A percentile compares a stretch with the other conserved stretches of the same genome.
Conservation (phyloP, 306 rosid species). For the Chamaecrista fasciculata region DNA sequence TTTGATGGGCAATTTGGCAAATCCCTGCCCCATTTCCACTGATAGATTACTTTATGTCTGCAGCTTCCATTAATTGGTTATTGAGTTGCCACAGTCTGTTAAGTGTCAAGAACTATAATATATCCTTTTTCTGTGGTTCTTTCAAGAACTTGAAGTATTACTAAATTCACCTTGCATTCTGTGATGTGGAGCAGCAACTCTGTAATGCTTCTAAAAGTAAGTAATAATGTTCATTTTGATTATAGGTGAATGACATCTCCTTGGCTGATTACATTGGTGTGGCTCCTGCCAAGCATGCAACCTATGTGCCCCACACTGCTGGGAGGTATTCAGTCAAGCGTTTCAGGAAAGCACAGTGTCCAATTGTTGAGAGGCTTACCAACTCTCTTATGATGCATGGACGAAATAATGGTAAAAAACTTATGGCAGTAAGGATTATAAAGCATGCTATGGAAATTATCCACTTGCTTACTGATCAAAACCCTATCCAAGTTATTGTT, state of each 20-base stretch:
- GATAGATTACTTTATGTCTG: neutral
- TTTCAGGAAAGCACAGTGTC: slow-evolving; percentile 41
- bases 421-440: slow-evolving; percentile 38
- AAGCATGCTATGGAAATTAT: slow-evolving; percentile 43
- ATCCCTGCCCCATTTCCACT: neutral
- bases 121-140: neutral
- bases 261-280: slow-evolving; percentile 38
- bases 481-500: slow-evolving; percentile 41
- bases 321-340: slow-evolving; percentile 46
- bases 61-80: neutral
- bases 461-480: slow-evolving; percentile 40
- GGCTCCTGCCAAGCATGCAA: slow-evolving; percentile 37
- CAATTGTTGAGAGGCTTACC: slow-evolving; percentile 42
- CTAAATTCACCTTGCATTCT: neutral
- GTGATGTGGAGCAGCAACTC: neutral
- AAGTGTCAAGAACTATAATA: neutral
- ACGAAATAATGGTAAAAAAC: slow-evolving; percentile 37
- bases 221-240: neutral
- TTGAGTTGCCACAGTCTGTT: neutral
- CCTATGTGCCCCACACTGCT: slow-evolving; percentile 41
- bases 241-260: slow-evolving; percentile 35
- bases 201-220: neutral
- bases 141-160: neutral
- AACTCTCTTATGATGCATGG: slow-evolving; percentile 44
- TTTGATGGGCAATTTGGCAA: neutral